Conservation (phyloP, 495 filamentous ascomycete genomes). For the Tirmania nivea region DNA sequence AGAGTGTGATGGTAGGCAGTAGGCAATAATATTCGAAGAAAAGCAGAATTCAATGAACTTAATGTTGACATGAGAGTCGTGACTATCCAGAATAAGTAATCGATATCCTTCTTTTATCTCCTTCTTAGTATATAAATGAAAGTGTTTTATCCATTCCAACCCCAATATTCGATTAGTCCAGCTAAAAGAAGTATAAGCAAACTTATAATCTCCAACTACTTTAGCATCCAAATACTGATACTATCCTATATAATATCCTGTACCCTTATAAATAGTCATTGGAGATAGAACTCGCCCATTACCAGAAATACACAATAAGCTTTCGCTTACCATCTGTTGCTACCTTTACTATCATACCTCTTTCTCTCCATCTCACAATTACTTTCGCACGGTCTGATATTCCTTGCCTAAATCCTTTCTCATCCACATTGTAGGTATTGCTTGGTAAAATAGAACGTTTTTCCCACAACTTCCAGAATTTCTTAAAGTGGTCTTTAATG, state of each 20-base stretch:
- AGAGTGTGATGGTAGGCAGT: slow-evolving; percentile 5
- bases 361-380: background rate
- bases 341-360: background rate
- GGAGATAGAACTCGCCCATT: background rate
- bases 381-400: background rate
- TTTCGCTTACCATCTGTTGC: background rate
- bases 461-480: background rate
- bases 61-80: slow-evolving; percentile 6
- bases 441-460: background rate
- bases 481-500: background rate
- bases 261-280: slow-evolving; percentile 1
- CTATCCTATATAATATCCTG: background rate
- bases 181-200: slow-evolving; percentile 7
- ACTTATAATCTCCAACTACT: background rate
- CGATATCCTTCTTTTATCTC: slow-evolving; percentile 1
- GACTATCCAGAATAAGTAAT: slow-evolving; percentile 3
- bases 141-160: slow-evolving; percentile 13
- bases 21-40: slow-evolving; percentile 2
- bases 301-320: background rate
- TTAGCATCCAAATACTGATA: background rate
- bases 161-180: slow-evolving; percentile 14
- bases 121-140: slow-evolving; percentile 6
- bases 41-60: slow-evolving; percentile 8
- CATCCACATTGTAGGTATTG: background rate
- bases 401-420: background rate